Evolutionary conservation across 1,139 yeast genomes (phyloP).

Genomic region (Candida freyschussii): DNA sequence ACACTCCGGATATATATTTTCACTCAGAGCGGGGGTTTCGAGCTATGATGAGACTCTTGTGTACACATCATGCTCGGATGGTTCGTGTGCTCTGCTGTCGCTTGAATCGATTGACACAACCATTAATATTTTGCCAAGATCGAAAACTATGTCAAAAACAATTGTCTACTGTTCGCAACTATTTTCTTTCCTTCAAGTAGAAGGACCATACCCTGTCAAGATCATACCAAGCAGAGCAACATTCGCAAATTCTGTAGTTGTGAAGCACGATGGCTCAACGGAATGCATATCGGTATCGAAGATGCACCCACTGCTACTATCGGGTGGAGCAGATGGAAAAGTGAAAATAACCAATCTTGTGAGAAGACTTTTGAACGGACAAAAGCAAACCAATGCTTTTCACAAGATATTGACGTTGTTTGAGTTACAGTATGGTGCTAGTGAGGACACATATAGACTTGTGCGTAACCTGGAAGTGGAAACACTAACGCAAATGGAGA

Average conservation of each 20-base stretch:
- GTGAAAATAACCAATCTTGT: slow-evolving; percentile 38
- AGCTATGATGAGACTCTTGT: slow-evolving; percentile 36
- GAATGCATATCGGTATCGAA: slow-evolving; percentile 37
- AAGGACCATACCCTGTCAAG: slow-evolving; percentile 36
- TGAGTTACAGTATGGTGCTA: slow-evolving; percentile 36
- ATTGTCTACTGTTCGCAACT: slow-evolving; percentile 35
- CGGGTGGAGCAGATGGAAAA: slow-evolving; percentile 63
- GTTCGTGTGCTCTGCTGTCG: slow-evolving; percentile 37
- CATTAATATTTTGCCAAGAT: slow-evolving; percentile 31
- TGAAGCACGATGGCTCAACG: slow-evolving; percentile 36
- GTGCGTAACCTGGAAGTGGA: slow-evolving; percentile 30
- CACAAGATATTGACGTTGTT: slow-evolving; percentile 31
- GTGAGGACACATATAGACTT: slow-evolving; percentile 34
- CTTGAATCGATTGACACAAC: slow-evolving; percentile 37
- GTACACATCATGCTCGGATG: slow-evolving; percentile 46
- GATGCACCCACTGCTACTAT: slow-evolving; percentile 56
- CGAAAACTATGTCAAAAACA: slow-evolving; percentile 31
- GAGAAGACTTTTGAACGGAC: slow-evolving; percentile 38
- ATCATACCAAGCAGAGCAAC: slow-evolving; percentile 34
- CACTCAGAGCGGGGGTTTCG: slow-evolving; percentile 40
- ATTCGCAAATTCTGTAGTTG: slow-evolving; percentile 32
- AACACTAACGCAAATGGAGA: slow-evolving; percentile 25
- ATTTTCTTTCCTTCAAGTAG: slow-evolving; percentile 36
- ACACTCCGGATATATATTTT: slow-evolving; percentile 46
- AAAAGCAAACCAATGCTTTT: slow-evolving; percentile 31